Conservation (phyloP, 441 rosid genomes). For the Corymbia calophylla region DNA sequence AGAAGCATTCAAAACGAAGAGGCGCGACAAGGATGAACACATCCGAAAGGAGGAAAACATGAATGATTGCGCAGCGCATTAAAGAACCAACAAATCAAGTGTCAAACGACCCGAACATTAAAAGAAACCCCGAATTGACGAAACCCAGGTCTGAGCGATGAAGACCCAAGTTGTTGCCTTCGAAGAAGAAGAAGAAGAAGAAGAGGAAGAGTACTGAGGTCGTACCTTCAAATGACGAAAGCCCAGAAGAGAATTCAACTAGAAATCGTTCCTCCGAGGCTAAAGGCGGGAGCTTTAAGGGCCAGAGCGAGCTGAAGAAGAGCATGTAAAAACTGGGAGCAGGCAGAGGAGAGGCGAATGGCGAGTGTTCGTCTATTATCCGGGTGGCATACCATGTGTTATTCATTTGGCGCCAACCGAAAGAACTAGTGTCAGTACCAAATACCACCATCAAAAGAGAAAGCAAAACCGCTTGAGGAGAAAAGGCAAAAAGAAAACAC, state of each 20-base stretch:
- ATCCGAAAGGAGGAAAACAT: background rate
- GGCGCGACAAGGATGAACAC: background rate
- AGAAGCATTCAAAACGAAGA: background rate
- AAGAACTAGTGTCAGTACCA: background rate
- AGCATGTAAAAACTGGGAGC: background rate
- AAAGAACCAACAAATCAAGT: background rate
- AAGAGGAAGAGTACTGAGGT: background rate
- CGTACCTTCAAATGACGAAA: background rate
- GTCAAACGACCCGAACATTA: background rate
- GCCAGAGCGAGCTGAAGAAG: background rate
- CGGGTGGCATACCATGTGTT: constrained; percentile 3
- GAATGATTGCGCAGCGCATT: background rate
- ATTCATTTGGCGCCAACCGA: constrained; percentile 47
- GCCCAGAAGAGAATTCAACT: background rate
- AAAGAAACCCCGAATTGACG: background rate
- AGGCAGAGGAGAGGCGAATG: constrained; percentile 8
- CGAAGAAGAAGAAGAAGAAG: background rate
- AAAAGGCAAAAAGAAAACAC: background rate
- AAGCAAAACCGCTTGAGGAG: background rate
- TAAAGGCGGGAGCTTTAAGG: background rate
- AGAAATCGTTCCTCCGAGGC: background rate
- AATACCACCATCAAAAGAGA: background rate
- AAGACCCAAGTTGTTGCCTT: background rate
- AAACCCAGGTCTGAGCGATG: background rate
- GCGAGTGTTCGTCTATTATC: constrained; percentile 20